These are phyloP conservation scores for Sarocladium oryzae DNA, from an alignment of 2,329 filamentous ascomycete species.

Conservation along the genomic window DNA sequence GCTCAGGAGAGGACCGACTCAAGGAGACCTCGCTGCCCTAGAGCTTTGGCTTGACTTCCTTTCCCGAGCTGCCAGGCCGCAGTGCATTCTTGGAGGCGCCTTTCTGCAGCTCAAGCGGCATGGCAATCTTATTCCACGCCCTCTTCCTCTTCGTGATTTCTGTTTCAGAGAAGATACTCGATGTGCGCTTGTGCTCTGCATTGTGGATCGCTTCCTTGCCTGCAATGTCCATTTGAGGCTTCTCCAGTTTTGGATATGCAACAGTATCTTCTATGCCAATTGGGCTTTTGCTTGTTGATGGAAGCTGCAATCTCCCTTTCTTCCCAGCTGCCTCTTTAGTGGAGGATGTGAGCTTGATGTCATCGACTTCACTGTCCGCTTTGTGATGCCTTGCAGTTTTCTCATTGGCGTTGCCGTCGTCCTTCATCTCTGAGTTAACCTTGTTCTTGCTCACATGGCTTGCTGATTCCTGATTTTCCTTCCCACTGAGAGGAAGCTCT, in stretches of 20 bases:
- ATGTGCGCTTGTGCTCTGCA: neutral
- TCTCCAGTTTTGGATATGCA: neutral
- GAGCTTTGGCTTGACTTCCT: conserved; percentile 1
- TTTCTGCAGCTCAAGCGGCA: conserved; percentile 23
- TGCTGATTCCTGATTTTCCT: no score
- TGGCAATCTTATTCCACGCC: conserved; percentile 27
- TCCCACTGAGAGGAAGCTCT: no score
- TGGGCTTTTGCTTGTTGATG: no score
- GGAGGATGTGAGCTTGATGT: no score
- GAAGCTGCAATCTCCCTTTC: no score
- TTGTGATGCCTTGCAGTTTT: no score
- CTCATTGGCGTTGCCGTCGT: no score
- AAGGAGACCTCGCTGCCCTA: conserved; percentile 1
- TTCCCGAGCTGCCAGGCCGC: neutral
- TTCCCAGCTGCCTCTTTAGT: no score
- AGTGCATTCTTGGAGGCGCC: neutral
- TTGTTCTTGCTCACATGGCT: neutral
- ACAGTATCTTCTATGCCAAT: neutral
- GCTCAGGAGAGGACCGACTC: neutral
- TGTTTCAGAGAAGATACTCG: conserved; percentile 21
- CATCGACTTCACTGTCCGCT: no score
- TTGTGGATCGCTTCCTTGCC: neutral
- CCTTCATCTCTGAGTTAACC: no score
- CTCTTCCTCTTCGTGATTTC: conserved; percentile 24
- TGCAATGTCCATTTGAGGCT: neutral